These are phyloP conservation scores for Penicillium bovifimosum DNA, from an alignment of 495 filamentous ascomycete genomes.

Conservation along the genomic window DNA sequence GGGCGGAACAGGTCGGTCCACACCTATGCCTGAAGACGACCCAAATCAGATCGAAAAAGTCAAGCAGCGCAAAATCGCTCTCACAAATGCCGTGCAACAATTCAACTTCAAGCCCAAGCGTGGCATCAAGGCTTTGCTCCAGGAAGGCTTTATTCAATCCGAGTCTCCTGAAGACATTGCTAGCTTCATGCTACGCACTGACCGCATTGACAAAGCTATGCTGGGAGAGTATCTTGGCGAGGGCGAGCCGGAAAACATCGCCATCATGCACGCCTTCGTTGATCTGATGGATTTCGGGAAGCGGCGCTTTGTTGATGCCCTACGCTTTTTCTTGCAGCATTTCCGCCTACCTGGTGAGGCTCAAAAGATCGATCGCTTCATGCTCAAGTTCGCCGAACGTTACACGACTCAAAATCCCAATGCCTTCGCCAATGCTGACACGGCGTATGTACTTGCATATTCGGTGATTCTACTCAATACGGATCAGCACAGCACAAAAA, in stretches of 20 bases:
- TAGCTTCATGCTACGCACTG: slow-evolving; percentile 66
- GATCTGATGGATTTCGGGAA: slow-evolving; percentile 93
- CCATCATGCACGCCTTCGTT: slow-evolving; percentile 97
- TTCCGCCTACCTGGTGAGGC: slow-evolving; percentile 95
- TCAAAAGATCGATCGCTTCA: slow-evolving; percentile 99
- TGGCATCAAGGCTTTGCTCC: slow-evolving; percentile 76
- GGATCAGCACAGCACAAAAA: slow-evolving; percentile 84
- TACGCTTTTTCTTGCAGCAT: slow-evolving; percentile 86
- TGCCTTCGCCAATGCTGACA: slow-evolving; percentile 97
- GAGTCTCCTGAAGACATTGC: slow-evolving; percentile 78
- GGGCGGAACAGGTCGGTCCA: slow-evolving; percentile 61
- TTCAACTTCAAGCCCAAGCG: slow-evolving; percentile 99
- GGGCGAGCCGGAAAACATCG: slow-evolving; percentile 84
- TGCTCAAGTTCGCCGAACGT: slow-evolving; percentile 97
- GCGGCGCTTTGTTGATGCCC: slow-evolving; percentile 85
- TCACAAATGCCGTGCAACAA: slow-evolving; percentile 78
- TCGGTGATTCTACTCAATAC: slow-evolving; percentile 97
- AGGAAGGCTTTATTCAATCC: slow-evolving; percentile 79
- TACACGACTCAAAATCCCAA: slow-evolving; percentile 94
- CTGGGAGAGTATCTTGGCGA: slow-evolving; percentile 96
- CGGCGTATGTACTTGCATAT: slow-evolving; percentile 92
- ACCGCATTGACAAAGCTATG: slow-evolving; percentile 79
- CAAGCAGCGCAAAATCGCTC: slow-evolving; percentile 87
- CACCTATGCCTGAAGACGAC: slow-evolving; percentile 79
- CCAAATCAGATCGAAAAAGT: slow-evolving; percentile 85